Base-by-base conservation (phyloP, 768 basidiomycete species). In the Termitomyces bulborhizus region DNA sequence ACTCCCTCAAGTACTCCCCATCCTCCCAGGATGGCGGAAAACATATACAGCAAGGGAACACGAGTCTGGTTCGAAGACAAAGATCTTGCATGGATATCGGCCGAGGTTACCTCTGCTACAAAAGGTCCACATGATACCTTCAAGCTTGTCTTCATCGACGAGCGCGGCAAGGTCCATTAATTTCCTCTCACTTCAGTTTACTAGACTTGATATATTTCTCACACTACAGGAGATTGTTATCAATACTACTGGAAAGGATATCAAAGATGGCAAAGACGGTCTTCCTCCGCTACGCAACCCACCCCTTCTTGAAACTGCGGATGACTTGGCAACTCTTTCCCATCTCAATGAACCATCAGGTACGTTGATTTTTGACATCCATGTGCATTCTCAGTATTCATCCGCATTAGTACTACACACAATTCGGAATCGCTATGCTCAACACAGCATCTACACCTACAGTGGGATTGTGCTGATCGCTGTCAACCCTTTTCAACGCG, bases 401-500 rank as follows among this genome's bases (percentile, higher is more conserved):
- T 37, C 12, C 26, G 9, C 13, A 11, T 15, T 49, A 96, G 96
- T 99, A 31, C 79, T 99, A 27, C 95, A 99, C 68, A 96, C 96
- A 44, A 98, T 99, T 63, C 86, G 90, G 37, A 95, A 95, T 71
- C 90, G 96, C 63, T 99, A 99, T 74, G 90, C 88, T 34, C 90
- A 94, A 62, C 96, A 96, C 70, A 92, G 91, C 68, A 98, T 98
- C 64, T 99, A 98, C 67, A 98, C 97, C 32, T 99, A 98, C 75
- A 95, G 92, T 59, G 97, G 97, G 63, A 99, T 98, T 62, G 96
- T 98, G 58, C 83, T 99, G 61, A 97, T 99, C 68, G 97, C 97
- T 52, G 86, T 99, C 74, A 99, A 99, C 72, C 97, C 97, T 46
- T 99, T 99, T 72, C 91, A 95, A 72, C 90, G 94, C 66, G 88